A percentile compares a stretch with the other conserved stretches of the same genome.
Conservation (phyloP, 1,284 basidiomycete genomes). For the Ganoderma multipileum region DNA sequence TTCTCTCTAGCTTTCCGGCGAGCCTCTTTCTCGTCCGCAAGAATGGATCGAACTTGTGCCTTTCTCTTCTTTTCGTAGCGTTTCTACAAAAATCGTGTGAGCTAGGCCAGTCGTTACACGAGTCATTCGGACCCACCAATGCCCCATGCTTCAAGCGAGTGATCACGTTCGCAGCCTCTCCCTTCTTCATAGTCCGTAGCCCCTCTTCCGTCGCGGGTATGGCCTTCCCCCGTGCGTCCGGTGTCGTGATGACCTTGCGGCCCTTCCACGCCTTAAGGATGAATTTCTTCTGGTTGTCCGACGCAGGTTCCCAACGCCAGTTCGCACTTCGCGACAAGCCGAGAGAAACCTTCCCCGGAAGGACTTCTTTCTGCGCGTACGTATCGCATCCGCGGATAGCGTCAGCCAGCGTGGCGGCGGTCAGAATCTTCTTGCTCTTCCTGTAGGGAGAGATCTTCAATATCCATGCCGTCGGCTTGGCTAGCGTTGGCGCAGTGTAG, state of each 20-base stretch:
- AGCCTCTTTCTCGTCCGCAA: conserved; percentile 52
- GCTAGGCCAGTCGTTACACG: neutral
- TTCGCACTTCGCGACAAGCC: conserved; percentile 68
- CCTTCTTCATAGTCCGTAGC: conserved; percentile 67
- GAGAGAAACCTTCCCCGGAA: conserved; percentile 52
- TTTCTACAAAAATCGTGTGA: conserved; percentile 44
- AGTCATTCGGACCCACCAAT: conserved; percentile 49
- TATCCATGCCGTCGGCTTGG: conserved; percentile 50
- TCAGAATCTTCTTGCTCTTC: conserved; percentile 59
- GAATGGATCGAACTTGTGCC: conserved; percentile 44
- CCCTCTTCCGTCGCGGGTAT: conserved; percentile 36
- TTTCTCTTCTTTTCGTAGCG: conserved; percentile 64
- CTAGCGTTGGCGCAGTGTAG: conserved; percentile 61
- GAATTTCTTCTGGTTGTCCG: conserved; percentile 65
- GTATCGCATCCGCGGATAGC: conserved; percentile 76
- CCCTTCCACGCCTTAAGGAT: conserved; percentile 67
- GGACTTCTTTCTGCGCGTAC: conserved; percentile 61
- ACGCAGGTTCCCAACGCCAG: conserved; percentile 78
- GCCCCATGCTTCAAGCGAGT: conserved; percentile 81
- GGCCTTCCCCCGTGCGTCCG: conserved; percentile 17
- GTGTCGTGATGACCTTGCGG: conserved; percentile 31
- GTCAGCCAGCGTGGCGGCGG: conserved; percentile 57
- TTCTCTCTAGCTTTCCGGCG: conserved; percentile 55
- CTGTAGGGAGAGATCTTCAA: conserved; percentile 63
- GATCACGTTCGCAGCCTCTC: conserved; percentile 81